Conservation (phyloP, 202 grass and related monocot genomes). For the Setaria viridis region DNA sequence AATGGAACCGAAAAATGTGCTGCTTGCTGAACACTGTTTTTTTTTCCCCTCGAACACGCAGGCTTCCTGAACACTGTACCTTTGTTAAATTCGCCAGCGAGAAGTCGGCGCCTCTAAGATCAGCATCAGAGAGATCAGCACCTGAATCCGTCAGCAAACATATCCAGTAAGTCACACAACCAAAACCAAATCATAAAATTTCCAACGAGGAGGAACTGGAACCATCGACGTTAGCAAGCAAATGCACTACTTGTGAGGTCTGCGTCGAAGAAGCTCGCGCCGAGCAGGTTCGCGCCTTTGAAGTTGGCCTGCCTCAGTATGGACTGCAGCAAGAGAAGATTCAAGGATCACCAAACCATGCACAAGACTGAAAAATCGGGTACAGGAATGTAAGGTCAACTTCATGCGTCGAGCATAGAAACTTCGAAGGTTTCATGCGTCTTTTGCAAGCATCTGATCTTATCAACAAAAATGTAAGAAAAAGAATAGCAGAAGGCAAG, state of each 20-base stretch:
- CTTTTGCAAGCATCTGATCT: not conserved
- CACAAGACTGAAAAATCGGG: too few species aligned
- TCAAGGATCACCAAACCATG: too few species aligned
- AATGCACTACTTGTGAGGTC: constrained; percentile 72
- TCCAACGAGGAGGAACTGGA: not conserved
- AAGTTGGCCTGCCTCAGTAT: constrained; percentile 91
- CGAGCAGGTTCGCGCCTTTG: constrained; percentile 84
- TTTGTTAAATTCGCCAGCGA: constrained; percentile 85
- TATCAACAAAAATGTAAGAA: not conserved
- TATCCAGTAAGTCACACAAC: not conserved
- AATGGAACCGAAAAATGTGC: not conserved
- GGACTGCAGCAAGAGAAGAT: too few species aligned
- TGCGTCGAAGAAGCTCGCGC: constrained; percentile 95
- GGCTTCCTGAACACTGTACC: constrained; percentile 41
- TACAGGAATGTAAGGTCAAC: too few species aligned
- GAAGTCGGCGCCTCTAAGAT: constrained; percentile 77
- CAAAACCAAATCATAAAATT: not conserved
- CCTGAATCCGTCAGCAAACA: constrained; percentile 50
- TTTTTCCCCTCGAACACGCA: too few species aligned
- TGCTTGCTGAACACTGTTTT: not conserved
- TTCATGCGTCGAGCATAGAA: not conserved
- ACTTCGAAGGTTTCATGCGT: not conserved
- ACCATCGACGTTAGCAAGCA: not conserved
- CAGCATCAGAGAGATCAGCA: constrained; percentile 85
- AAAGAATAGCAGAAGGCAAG: not conserved